Conservation (phyloP, 176 grass and related monocot genomes). For the Rhynchospora tenuis region DNA sequence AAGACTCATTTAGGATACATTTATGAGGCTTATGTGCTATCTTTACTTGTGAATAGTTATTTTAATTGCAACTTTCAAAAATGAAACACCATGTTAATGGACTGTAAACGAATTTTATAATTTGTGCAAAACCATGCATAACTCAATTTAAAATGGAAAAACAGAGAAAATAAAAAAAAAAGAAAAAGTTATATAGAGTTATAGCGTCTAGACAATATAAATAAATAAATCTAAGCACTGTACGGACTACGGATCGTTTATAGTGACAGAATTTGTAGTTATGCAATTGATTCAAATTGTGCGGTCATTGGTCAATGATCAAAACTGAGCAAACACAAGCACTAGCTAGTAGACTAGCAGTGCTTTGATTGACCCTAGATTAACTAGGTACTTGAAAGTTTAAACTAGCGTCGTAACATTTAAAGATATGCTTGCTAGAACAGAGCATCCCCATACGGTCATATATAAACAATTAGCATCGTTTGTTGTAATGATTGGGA, state of each 20-base stretch:
- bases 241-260: not conserved
- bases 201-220: not conserved
- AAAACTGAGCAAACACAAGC: no score
- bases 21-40: not conserved
- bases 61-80: not conserved
- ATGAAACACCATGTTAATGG: not conserved
- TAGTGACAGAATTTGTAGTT: not conserved
- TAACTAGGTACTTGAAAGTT: not conserved
- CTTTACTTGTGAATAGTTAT: not conserved
- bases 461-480: not conserved
- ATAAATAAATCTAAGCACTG: not conserved
- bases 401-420: not conserved
- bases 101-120: not conserved
- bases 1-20: no score
- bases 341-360: no score
- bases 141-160: not conserved
- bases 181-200: no score
- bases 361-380: not conserved
- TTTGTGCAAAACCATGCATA: not conserved
- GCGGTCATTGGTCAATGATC: no score
- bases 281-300: not conserved
- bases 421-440: not conserved
- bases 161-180: not conserved
- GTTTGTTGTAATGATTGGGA: not conserved
- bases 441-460: no score